Percentiles rank a stretch among this genome's conserved stretches.
phyloP scores from a whole-genome alignment of 805 yeast species.

The Komagataella ulmi region DNA sequence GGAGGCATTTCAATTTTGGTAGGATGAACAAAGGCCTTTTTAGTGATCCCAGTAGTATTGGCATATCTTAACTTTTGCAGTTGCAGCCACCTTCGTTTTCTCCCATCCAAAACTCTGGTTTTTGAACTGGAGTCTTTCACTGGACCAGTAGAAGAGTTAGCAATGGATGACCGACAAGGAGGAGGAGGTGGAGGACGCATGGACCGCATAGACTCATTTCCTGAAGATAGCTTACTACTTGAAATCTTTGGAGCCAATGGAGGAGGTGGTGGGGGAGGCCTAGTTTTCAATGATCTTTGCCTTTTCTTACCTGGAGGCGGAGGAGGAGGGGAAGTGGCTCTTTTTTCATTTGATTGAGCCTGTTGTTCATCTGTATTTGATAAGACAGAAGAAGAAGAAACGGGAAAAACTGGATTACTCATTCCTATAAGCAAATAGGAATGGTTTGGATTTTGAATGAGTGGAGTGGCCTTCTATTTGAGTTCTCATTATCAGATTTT shows the following conservation, averaged over 20 bases:
- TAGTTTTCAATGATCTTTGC: conserved; percentile 15
- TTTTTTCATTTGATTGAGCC: not conserved
- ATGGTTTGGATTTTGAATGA: not conserved
- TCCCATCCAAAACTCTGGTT: conserved; percentile 22
- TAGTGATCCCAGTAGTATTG: conserved; percentile 8
- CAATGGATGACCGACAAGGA: conserved; percentile 1
- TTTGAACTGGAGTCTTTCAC: conserved; percentile 13
- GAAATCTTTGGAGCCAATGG: conserved; percentile 8
- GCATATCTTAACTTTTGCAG: conserved; percentile 46
- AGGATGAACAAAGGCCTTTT: conserved; percentile 25
- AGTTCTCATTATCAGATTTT: not conserved
- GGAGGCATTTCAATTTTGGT: conserved; percentile 82
- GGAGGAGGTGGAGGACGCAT: conserved; percentile 1
- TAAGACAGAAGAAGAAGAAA: not conserved
- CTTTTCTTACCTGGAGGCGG: conserved; percentile 12
- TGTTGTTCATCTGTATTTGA: not conserved
- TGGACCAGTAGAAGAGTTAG: conserved; percentile 19
- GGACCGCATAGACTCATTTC: conserved; percentile 1
- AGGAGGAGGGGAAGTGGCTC: conserved; percentile 9
- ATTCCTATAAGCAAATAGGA: not conserved
- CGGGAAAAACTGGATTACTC: not conserved
- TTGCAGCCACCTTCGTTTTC: conserved; percentile 44
- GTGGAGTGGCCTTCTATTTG: not conserved
- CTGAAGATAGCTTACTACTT: not conserved
- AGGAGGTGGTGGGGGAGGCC: conserved; percentile 23